phyloP scores from a whole-genome alignment of 2,329 filamentous ascomycete genomes.

The Cytospora paraplurivora region DNA sequence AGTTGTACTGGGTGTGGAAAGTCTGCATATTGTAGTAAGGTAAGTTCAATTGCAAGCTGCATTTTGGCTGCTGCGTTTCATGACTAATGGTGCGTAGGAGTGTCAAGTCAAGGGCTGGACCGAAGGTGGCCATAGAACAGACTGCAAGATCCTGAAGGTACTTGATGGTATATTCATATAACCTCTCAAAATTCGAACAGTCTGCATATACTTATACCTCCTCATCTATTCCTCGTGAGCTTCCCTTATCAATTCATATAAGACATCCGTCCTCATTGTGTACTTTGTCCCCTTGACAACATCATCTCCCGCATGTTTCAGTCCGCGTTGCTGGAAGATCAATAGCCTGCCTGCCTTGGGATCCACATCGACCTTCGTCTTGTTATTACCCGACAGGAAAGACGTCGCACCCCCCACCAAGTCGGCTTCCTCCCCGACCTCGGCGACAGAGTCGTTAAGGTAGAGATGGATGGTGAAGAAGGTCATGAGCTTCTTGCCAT shows the following conservation, averaged over 20 bases:
- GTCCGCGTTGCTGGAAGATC: slow-evolving; percentile 57
- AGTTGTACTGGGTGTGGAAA: slow-evolving; percentile 48
- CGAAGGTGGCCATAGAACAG: slow-evolving; percentile 45
- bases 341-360: slow-evolving; percentile 60
- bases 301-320: slow-evolving; percentile 57
- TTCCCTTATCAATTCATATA: slow-evolving; percentile 18
- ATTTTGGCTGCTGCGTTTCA: slow-evolving; percentile 8
- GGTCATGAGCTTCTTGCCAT: slow-evolving; percentile 47
- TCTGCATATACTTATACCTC: neutral
- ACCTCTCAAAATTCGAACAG: neutral
- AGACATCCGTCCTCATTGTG: slow-evolving; percentile 35
- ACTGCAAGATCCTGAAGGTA: slow-evolving; percentile 47
- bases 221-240: neutral
- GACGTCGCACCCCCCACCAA: slow-evolving; percentile 58
- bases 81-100: slow-evolving; percentile 35
- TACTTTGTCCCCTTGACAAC: slow-evolving; percentile 57
- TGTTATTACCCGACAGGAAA: slow-evolving; percentile 50
- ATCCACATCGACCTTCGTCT: slow-evolving; percentile 53
- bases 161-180: slow-evolving; percentile 41
- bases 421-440: slow-evolving; percentile 38
- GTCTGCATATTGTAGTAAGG: slow-evolving; percentile 51
- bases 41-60: slow-evolving; percentile 33
- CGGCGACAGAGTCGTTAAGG: slow-evolving; percentile 51
- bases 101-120: slow-evolving; percentile 48
- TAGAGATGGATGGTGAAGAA: slow-evolving; percentile 61